Evolutionary conservation across 768 basidiomycete species (phyloP).

Genomic region (Hygrocybe punicea): DNA sequence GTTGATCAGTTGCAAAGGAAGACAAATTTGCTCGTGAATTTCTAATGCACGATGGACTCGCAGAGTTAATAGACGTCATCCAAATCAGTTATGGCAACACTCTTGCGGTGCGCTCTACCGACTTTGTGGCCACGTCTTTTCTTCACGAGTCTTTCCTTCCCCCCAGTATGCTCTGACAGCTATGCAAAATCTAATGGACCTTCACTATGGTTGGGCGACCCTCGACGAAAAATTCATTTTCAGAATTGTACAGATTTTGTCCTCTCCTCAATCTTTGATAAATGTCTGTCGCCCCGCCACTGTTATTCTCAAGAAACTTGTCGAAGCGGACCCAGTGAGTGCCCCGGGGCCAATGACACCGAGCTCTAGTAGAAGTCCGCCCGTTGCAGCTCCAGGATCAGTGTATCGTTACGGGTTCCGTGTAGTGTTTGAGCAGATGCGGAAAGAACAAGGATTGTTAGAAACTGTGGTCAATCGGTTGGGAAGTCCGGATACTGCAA

Average conservation of each 20-base stretch:
- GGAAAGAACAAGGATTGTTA: constrained; percentile 62
- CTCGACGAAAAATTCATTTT: constrained; percentile 71
- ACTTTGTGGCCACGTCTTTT: constrained; percentile 2
- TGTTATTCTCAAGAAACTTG: constrained; percentile 83
- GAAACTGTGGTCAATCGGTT: constrained; percentile 81
- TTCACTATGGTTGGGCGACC: constrained; percentile 78
- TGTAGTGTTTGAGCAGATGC: constrained; percentile 79
- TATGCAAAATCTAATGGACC: constrained; percentile 86
- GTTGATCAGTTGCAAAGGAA: constrained; percentile 48
- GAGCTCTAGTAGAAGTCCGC: constrained; percentile 57
- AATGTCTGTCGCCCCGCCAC: constrained; percentile 92
- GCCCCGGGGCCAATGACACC: constrained; percentile 56
- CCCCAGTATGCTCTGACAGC: constrained; percentile 76
- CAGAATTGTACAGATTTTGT: constrained; percentile 72
- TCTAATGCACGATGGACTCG: constrained; percentile 65
- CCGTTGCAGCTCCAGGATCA: constrained; percentile 58
- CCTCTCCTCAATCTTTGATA: constrained; percentile 71
- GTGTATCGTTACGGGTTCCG: constrained; percentile 83
- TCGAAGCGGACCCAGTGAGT: constrained; percentile 76
- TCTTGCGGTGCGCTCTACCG: constrained; percentile 63
- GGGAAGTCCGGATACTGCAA: constrained; percentile 78
- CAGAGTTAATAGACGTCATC: constrained; percentile 69
- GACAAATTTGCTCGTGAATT: constrained; percentile 81
- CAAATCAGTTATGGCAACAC: constrained; percentile 70
- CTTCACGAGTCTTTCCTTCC: not conserved